A percentile compares a stretch with the other conserved stretches of the same genome.
Conservation (phyloP, 805 yeast genomes). For the Suhomyces sp. region DNA sequence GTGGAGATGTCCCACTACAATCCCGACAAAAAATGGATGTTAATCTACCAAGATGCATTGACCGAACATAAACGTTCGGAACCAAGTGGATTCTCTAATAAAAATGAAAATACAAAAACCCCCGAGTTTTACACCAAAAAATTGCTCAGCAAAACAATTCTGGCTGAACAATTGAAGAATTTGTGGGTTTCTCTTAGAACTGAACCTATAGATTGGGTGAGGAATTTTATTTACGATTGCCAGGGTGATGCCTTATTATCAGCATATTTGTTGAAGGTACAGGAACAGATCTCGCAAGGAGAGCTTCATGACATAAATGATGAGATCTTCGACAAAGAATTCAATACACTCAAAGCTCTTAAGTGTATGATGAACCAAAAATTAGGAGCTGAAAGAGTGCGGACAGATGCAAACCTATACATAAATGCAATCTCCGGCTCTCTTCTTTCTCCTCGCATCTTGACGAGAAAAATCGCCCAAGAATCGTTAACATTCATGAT, state of each 20-base stretch:
- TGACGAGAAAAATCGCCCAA: conserved; percentile 76
- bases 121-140: conserved; percentile 78
- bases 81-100: conserved; percentile 17
- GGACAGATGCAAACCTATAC: conserved; percentile 39
- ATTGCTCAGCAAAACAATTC: conserved; percentile 67
- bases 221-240: conserved; percentile 61
- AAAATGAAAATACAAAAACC: conserved; percentile 36
- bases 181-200: conserved; percentile 91
- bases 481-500: conserved; percentile 62
- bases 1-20: conserved; percentile 74
- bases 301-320: conserved; percentile 40
- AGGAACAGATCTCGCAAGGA: conserved; percentile 41
- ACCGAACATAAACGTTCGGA: conserved; percentile 64
- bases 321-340: conserved; percentile 68
- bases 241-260: conserved; percentile 83
- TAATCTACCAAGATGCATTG: conserved; percentile 80
- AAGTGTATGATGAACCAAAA: conserved; percentile 67
- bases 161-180: conserved; percentile 70
- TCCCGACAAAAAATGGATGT: conserved; percentile 84
- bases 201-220: conserved; percentile 81
- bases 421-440: conserved; percentile 70
- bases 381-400: conserved; percentile 60
- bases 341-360: conserved; percentile 72
- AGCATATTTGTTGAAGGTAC: conserved; percentile 50
- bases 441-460: conserved; percentile 67